Base-by-base conservation (phyloP, 371 early-diverging fungal species). In the Mortierella polycephala region DNA sequence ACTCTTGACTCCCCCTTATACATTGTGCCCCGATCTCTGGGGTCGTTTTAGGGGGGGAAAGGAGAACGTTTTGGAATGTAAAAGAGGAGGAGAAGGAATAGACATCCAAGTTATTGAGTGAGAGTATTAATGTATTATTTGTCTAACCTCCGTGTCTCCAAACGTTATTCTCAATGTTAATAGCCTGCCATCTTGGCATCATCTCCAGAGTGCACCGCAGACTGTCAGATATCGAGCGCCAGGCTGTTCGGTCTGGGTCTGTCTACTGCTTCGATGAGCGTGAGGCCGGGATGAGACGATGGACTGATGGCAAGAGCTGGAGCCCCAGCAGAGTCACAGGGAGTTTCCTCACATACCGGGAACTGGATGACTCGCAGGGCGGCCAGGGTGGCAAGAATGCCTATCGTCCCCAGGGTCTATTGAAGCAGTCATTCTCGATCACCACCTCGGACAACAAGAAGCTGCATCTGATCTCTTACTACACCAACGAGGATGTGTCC, bases 241-340 rank as follows among this genome's bases (percentile, higher is more conserved):
- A 83, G 23, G 82, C 85, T 11, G 94, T 96, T 65, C 86, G 87
- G 20, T 93, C 96, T 8, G 96, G 96, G 0, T 91, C 95, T 0
- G 90, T 96, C 5, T 96, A 93, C 75, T 91, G 94, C 20, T 96
- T 92, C 89, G 94, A 94, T 75, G 95, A 96, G 84, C 86, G 90
- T 20, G 96, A 95, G 71, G 89, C 93, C 1, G 94, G 96, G 0
- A 95, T 96, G 89, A 84, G 92, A 61, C 86, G 96, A 13, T 96
- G 96, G 96, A 96, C 96, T 4, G 96, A 96, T 73, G 95, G 96
- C 16, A 88, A 91, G 52, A 90, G 90, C 54, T 95, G 96, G 96
- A 93, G 94, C 14, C 94, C 96, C 1, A 91, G 91, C 58, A 87
- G 96, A 47, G 92, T 93, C 2, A 84, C 88, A 18, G 93, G 94